These are phyloP conservation scores for Trypanosoma platydactyli DNA, from an alignment of 208 protist species.

Conservation along the genomic window DNA sequence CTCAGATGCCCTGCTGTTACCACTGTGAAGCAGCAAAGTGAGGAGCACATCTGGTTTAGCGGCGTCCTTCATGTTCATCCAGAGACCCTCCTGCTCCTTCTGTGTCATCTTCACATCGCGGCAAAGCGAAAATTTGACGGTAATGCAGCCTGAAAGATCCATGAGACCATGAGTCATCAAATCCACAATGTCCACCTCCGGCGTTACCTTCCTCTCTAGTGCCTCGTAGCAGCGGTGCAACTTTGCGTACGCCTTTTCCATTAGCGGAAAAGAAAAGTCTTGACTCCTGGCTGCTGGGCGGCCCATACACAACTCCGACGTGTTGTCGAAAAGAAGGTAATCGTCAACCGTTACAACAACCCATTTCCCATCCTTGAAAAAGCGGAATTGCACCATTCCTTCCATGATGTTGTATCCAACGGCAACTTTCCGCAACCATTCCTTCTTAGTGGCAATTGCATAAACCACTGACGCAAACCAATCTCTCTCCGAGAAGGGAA, in stretches of 20 bases:
- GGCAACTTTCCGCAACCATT: constrained; percentile 58
- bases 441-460: constrained; percentile 65
- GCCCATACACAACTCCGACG: constrained; percentile 49
- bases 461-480: constrained; percentile 82
- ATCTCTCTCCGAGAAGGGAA: constrained; percentile 50
- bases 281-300: constrained; percentile 23
- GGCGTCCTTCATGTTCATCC: constrained; percentile 57
- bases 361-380: constrained; percentile 83
- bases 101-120: constrained; percentile 29
- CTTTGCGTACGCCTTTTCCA: constrained; percentile 94
- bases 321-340: constrained; percentile 72
- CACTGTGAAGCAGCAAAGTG: constrained; percentile 47
- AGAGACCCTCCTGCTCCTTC: constrained; percentile 49
- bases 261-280: constrained; percentile 71
- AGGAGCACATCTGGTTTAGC: constrained; percentile 45
- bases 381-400: constrained; percentile 87
- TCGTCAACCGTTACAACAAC: constrained; percentile 86
- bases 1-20: constrained; percentile 41
- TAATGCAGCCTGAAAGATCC: constrained; percentile 71
- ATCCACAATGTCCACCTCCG: constrained; percentile 47
- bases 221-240: constrained; percentile 89
- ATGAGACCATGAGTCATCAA: constrained; percentile 64
- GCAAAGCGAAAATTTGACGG: constrained; percentile 34
- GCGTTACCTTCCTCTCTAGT: constrained; percentile 67
- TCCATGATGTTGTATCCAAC: constrained; percentile 58